Evolutionary conservation across 1,139 yeast genomes (phyloP).

Genomic region (Citeromyces hawaiiensis): DNA sequence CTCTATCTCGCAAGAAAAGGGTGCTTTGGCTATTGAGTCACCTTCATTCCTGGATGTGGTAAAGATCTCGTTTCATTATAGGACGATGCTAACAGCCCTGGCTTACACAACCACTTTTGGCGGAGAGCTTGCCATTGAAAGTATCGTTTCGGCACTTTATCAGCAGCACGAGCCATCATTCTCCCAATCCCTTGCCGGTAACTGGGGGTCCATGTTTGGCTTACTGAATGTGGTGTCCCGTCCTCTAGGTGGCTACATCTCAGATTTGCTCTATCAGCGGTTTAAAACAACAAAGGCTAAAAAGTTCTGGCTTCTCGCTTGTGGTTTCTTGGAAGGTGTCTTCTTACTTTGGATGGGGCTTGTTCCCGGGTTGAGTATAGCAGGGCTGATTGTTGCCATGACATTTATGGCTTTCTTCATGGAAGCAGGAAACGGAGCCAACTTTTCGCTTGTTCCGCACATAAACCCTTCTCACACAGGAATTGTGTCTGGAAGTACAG

Average conservation of each 20-base stretch:
- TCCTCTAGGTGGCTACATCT: constrained; percentile 18
- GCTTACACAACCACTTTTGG: constrained; percentile 19
- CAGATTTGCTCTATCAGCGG: constrained; percentile 14
- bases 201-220: constrained; percentile 23
- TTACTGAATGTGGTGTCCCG: constrained; percentile 19
- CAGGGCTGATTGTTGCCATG: constrained; percentile 16
- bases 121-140: constrained; percentile 20
- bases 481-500: constrained; percentile 19
- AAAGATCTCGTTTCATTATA: constrained; percentile 12
- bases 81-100: constrained; percentile 17
- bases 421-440: constrained; percentile 24
- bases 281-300: constrained; percentile 16
- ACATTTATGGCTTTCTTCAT: constrained; percentile 17
- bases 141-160: constrained; percentile 17
- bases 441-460: constrained; percentile 19
- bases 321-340: constrained; percentile 18
- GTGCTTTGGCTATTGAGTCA: constrained; percentile 11
- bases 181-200: constrained; percentile 15
- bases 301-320: constrained; percentile 17
- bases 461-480: constrained; percentile 19
- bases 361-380: constrained; percentile 11
- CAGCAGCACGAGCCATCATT: constrained; percentile 9
- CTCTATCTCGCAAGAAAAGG: constrained; percentile 10
- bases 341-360: constrained; percentile 20
- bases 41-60: constrained; percentile 13